Base-by-base conservation (phyloP, 805 yeast species). In the Priceomyces carsonii region DNA sequence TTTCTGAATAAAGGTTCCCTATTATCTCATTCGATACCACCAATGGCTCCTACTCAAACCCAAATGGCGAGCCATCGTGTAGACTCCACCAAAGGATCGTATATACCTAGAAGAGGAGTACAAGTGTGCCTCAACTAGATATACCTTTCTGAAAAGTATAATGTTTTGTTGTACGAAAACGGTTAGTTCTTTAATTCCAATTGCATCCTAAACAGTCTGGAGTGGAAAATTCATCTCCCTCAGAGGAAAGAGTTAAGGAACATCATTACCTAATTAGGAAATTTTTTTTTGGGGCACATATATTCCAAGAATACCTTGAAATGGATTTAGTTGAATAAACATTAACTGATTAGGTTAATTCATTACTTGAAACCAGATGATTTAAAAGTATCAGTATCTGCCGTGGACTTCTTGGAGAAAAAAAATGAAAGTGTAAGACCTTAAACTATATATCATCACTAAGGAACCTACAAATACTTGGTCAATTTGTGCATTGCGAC, bases 311-410 rank as follows among this genome's bases (percentile, higher is more conserved):
- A 15, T 26, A 26, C 29, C 29, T 5, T 28, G 32, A 5, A 39
- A 42, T 29, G 39, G 36, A 32, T 40, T 50, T 27, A 32, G 59
- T 22, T 33, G 43, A 17, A 36, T 44, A 3, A 43, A 57, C 9
- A 46, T 55, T 20, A 39, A 40, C 33, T 43, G 48, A 12, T 52
- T 61, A 28, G 40, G 50, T 20, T 41, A 45, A 24, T 50, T 57
- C 26, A 57, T 50, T 8, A 39, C 56, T 19, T 45, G 54, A 44
- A 18, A 38, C 45, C n/a, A 47, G 53, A 31, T 46, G 59, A 25
- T 39, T 36, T n/a, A 43, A 50, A 5, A 45, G 60, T 13, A 42
- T 54, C 29, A 54, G 53, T 33, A 54, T 53, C 42, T 45, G 39
- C 27, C 32, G 39, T 6, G 40, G 53, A 25, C 35, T 48, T 23